A percentile compares a stretch with the other conserved stretches of the same genome.
phyloP scores from a whole-genome alignment of 2,329 filamentous ascomycete species.

The Coleophoma crateriformis region DNA sequence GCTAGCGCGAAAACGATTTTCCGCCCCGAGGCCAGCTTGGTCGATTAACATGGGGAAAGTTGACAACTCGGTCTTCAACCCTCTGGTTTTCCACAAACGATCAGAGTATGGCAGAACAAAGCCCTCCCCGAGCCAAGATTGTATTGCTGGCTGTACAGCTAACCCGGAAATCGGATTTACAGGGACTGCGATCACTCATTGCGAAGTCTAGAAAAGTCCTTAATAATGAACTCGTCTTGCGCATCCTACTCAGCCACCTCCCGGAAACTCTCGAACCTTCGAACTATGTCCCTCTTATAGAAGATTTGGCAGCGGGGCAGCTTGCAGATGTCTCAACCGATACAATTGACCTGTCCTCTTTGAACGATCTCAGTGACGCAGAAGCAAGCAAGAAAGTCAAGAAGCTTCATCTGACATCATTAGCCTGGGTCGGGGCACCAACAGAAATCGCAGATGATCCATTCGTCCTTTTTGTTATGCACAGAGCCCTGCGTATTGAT shows the following conservation, averaged over 20 bases:
- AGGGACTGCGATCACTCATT: constrained; percentile 54
- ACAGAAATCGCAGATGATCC: constrained; percentile 45
- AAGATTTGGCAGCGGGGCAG: constrained; percentile 38
- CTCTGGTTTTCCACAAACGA: constrained; percentile 2
- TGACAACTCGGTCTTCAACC: constrained; percentile 2
- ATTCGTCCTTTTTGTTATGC: constrained; percentile 59
- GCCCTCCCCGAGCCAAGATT: constrained; percentile 61
- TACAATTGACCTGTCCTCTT: constrained; percentile 45
- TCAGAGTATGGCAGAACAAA: constrained; percentile 24
- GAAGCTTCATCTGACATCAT: constrained; percentile 57
- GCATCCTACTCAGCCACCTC: constrained; percentile 70
- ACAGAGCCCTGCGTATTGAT: constrained; percentile 64
- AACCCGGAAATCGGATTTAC: constrained; percentile 60
- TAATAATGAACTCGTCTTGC: constrained; percentile 58
- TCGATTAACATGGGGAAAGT: background rate
- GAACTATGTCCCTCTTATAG: constrained; percentile 57
- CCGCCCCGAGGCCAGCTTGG: background rate
- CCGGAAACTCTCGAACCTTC: constrained; percentile 63
- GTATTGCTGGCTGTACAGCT: constrained; percentile 69
- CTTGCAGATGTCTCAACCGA: constrained; percentile 29
- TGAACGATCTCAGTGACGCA: constrained; percentile 55
- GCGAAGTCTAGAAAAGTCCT: constrained; percentile 52
- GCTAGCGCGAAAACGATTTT: background rate
- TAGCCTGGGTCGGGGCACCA: constrained; percentile 44
- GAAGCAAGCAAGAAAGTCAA: constrained; percentile 58